Percentiles rank a stretch among this genome's conserved stretches.
phyloP scores from a whole-genome alignment of 306 rosid species.

The Quercus rubra region DNA sequence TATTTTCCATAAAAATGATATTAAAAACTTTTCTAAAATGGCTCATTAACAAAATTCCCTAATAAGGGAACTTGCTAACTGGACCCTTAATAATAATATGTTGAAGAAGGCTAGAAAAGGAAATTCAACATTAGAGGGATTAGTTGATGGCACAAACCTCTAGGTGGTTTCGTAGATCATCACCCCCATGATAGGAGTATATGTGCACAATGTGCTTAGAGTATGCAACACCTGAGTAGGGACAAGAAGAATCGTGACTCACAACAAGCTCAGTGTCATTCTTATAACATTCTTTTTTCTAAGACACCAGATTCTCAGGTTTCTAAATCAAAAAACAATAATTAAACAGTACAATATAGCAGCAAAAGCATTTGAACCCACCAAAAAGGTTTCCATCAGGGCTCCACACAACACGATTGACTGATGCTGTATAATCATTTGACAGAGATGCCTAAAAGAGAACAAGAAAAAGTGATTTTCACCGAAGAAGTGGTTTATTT shows the following conservation, averaged over 20 bases:
- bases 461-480: constrained; percentile 26
- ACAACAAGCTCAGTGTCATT: constrained; percentile 11
- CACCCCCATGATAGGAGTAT: constrained; percentile 85
- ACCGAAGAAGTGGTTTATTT: constrained; percentile 9
- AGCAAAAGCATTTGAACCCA: constrained; percentile 31
- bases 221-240: constrained; percentile 88
- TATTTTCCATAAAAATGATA: too few relatives aligned
- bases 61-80: too few relatives aligned
- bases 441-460: constrained; percentile 66
- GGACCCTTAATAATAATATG: too few relatives aligned
- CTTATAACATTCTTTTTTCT: background rate
- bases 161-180: constrained; percentile 78
- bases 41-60: too few relatives aligned
- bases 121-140: constrained; percentile 10
- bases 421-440: constrained; percentile 71
- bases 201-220: constrained; percentile 93
- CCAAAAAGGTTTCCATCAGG: constrained; percentile 93
- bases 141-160: constrained; percentile 63
- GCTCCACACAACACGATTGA: constrained; percentile 95
- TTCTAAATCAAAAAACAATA: background rate
- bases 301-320: constrained; percentile 10
- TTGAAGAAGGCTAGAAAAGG: constrained; percentile 2
- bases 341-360: background rate
- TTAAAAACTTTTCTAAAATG: too few relatives aligned
- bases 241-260: constrained; percentile 11